Evolutionary conservation across 1,284 basidiomycete genomes (phyloP).

Genomic region (Pascua guehoae): DNA sequence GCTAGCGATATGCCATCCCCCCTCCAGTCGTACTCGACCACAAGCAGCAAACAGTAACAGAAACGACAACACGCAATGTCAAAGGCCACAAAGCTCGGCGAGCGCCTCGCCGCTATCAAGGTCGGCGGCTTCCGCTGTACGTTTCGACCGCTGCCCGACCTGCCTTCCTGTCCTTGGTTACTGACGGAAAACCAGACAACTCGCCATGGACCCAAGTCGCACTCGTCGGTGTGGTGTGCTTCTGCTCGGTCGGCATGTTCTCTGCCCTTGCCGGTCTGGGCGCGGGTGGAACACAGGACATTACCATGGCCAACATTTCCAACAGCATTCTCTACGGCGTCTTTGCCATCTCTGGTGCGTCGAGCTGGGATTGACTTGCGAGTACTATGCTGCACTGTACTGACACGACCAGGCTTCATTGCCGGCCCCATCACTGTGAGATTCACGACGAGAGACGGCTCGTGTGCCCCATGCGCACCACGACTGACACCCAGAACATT

Average conservation of each 20-base stretch:
- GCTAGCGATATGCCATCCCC: not conserved
- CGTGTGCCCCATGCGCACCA: not conserved
- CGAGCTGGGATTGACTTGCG: too few species aligned
- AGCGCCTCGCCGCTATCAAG: not conserved
- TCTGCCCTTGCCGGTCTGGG: conserved; percentile 54
- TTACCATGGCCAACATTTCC: conserved; percentile 46
- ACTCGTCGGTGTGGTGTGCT: conserved; percentile 53
- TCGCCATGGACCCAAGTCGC: conserved; percentile 52
- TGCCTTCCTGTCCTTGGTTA: not conserved
- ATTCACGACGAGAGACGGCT: conserved; percentile 11
- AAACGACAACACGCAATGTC: not conserved
- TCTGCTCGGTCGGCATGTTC: conserved; percentile 55
- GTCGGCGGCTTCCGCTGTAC: conserved; percentile 1
- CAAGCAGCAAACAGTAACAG: not conserved
- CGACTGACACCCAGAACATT: conserved; percentile 31
- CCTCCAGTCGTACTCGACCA: not conserved
- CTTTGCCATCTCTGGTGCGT: conserved; percentile 50
- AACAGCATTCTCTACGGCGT: conserved; percentile 54
- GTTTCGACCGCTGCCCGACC: not conserved
- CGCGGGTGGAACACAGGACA: conserved; percentile 53
- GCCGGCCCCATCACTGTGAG: conserved; percentile 40
- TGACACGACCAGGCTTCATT: conserved; percentile 5
- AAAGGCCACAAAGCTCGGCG: not conserved
- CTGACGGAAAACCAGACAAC: conserved; percentile 32
- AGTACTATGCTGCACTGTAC: too few species aligned